phyloP scores from a whole-genome alignment of 177 flowering plant genomes.

The Vitis hybrid region DNA sequence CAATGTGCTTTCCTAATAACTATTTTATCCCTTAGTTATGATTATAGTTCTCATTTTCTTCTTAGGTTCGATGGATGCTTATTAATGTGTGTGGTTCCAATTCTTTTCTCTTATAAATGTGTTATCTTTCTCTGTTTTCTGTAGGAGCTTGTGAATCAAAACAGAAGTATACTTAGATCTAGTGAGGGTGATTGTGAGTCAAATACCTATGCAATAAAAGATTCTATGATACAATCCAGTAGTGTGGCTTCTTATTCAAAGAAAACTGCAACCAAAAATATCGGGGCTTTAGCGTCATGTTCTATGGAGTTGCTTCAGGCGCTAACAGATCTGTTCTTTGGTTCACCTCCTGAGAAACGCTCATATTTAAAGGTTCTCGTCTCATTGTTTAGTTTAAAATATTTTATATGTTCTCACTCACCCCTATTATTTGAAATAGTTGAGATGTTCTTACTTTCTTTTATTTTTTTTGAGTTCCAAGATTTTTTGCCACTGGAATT shows the following conservation, averaged over 20 bases:
- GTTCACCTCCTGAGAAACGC: constrained; percentile 48
- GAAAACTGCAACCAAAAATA: constrained; percentile 55
- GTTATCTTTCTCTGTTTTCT: neutral
- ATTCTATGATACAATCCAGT: constrained; percentile 18
- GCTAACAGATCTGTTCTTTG: constrained; percentile 51
- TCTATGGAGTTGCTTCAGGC: constrained; percentile 63
- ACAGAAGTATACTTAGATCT: constrained; percentile 38
- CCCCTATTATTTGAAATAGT: neutral
- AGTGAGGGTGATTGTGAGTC: constrained; percentile 19
- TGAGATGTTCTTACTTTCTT: neutral
- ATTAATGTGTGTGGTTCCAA: neutral
- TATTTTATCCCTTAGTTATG: neutral
- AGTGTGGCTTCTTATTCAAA: constrained; percentile 38
- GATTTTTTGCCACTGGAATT: neutral
- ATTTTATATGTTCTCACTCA: neutral
- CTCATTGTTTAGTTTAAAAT: neutral
- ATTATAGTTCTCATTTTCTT: neutral
- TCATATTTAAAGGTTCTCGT: constrained; percentile 59
- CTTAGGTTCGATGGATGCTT: neutral
- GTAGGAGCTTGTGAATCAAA: constrained; percentile 77
- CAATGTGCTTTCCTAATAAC: neutral
- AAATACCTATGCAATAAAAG: constrained; percentile 9
- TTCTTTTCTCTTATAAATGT: neutral
- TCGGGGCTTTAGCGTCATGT: constrained; percentile 53
- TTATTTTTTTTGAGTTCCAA: neutral